Conservation (phyloP, 805 yeast genomes). For the Lipomyces mesembrius region DNA sequence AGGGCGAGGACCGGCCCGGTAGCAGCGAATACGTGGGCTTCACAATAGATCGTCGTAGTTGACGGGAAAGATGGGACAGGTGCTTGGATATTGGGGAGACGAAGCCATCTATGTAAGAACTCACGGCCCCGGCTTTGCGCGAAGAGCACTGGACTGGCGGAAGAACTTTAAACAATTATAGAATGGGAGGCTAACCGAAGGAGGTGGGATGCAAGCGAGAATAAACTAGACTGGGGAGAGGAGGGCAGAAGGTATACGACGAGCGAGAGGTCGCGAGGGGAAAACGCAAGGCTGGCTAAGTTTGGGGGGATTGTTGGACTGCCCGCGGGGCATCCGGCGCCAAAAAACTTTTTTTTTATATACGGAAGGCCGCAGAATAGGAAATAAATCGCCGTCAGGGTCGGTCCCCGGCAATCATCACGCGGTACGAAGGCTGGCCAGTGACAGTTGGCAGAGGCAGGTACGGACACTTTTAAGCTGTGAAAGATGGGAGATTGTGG, state of each 20-base stretch:
- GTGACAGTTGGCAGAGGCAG: not conserved
- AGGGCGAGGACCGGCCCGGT: not conserved
- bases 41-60: not conserved
- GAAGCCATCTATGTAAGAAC: not conserved
- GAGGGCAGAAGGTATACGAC: not conserved
- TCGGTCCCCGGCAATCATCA: not conserved
- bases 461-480: not conserved
- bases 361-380: not conserved
- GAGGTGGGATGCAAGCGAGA: constrained; percentile 2
- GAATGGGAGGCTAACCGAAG: not conserved
- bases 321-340: not conserved
- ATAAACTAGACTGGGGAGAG: not conserved
- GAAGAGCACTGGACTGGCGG: not conserved
- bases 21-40: constrained; percentile 7
- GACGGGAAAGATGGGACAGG: constrained; percentile 6
- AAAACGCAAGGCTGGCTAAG: not conserved
- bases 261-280: not conserved
- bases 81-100: not conserved
- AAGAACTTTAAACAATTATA: not conserved
- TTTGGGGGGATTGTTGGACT: not conserved
- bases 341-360: no score
- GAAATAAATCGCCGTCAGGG: not conserved
- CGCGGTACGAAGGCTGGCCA: not conserved
- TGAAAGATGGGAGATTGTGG: not conserved
- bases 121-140: not conserved